A percentile compares a stretch with the other conserved stretches of the same genome.
These are phyloP conservation scores for Scedosporium minutisporum DNA, from an alignment of 2,329 filamentous ascomycete species.

Conservation along the genomic window DNA sequence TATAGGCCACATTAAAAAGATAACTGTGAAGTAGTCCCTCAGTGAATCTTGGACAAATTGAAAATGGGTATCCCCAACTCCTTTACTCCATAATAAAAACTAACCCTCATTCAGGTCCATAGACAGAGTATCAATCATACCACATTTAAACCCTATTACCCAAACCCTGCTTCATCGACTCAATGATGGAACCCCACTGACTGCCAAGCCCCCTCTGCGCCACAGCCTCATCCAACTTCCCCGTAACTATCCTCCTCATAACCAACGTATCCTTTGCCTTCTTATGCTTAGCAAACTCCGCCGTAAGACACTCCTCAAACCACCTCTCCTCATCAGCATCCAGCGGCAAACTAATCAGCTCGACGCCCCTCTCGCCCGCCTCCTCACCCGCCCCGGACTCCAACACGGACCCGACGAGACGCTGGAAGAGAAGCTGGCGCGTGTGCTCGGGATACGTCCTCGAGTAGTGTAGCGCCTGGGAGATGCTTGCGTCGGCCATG, in stretches of 20 bases:
- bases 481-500: conserved; percentile 55
- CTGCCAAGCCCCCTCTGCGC: conserved; percentile 32
- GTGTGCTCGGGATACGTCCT: conserved; percentile 52
- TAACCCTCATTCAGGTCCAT: neutral
- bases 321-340: conserved; percentile 60
- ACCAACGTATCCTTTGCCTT: conserved; percentile 64
- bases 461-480: conserved; percentile 65
- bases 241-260: conserved; percentile 62
- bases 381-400: conserved; percentile 26
- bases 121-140: neutral
- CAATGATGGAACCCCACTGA: conserved; percentile 39
- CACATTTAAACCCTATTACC: conserved; percentile 7
- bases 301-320: conserved; percentile 60
- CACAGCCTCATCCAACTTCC: conserved; percentile 42
- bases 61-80: conserved; percentile 1
- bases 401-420: conserved; percentile 52
- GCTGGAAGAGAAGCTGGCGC: conserved; percentile 56
- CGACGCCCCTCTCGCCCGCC: conserved; percentile 48
- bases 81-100: neutral
- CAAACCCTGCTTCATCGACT: conserved; percentile 39
- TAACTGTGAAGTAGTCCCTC: neutral
- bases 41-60: neutral
- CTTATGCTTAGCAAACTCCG: conserved; percentile 54
- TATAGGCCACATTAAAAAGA: neutral
- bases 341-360: conserved; percentile 67